A percentile compares a stretch with the other conserved stretches of the same genome.
These are phyloP conservation scores for Ustilago hordei DNA, from an alignment of 1,284 basidiomycete genomes.

Conservation along the genomic window DNA sequence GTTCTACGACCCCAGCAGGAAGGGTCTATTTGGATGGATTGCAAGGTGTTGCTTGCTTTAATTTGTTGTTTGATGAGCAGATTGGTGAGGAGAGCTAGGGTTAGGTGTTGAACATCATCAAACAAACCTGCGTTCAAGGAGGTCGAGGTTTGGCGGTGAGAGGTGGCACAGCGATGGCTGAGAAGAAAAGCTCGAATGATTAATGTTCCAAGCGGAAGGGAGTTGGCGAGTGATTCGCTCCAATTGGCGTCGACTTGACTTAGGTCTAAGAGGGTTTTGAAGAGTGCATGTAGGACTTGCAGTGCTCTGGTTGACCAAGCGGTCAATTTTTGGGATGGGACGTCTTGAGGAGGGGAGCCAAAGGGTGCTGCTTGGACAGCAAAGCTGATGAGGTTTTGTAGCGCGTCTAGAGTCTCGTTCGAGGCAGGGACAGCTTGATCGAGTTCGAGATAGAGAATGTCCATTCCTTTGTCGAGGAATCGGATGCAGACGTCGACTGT, in stretches of 20 bases:
- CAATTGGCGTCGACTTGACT: slow-evolving; percentile 51
- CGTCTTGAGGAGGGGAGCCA: not conserved
- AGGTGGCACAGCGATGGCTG: slow-evolving; percentile 23
- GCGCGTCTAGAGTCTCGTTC: slow-evolving; percentile 16
- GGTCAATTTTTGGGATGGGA: not conserved
- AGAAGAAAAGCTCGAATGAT: slow-evolving; percentile 36
- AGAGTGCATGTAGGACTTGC: slow-evolving; percentile 40
- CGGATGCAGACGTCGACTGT: slow-evolving; percentile 43
- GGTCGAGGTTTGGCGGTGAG: not conserved
- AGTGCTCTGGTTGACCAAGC: slow-evolving; percentile 18
- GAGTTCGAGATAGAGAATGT: slow-evolving; percentile 39
- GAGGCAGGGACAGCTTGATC: slow-evolving; percentile 31
- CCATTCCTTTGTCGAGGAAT: slow-evolving; percentile 48
- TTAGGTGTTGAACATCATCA: slow-evolving; percentile 48
- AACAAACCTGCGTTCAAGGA: slow-evolving; percentile 16
- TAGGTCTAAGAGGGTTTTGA: slow-evolving; percentile 45
- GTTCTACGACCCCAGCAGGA: slow-evolving; percentile 28
- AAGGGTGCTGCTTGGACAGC: slow-evolving; percentile 34
- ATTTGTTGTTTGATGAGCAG: slow-evolving; percentile 47
- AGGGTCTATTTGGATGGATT: slow-evolving; percentile 13
- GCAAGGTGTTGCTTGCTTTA: slow-evolving; percentile 30
- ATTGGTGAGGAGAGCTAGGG: slow-evolving; percentile 47
- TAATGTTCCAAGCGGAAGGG: slow-evolving; percentile 10
- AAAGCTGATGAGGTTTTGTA: slow-evolving; percentile 30
- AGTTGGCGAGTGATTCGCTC: slow-evolving; percentile 39